Conservation (phyloP, 805 yeast species). For the Nakazawaea ishiwadae region DNA sequence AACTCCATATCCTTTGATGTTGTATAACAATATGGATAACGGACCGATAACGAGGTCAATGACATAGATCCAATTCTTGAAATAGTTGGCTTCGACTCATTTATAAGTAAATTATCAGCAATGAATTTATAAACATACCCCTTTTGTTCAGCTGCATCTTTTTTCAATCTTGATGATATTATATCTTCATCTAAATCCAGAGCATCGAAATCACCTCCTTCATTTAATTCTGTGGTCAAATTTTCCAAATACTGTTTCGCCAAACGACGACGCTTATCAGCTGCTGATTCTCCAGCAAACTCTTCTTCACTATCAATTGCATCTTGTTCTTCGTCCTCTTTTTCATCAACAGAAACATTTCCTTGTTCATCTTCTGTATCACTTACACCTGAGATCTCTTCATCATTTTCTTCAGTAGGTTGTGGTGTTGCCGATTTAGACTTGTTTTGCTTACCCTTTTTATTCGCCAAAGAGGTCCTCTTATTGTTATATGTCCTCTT, state of each 20-base stretch:
- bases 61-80: conserved; percentile 61
- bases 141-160: conserved; percentile 85
- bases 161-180: conserved; percentile 70
- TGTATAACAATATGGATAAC: conserved; percentile 64
- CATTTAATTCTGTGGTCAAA: conserved; percentile 51
- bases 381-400: conserved; percentile 48
- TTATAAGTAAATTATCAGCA: conserved; percentile 43
- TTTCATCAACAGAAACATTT: conserved; percentile 28
- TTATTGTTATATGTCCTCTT: conserved; percentile 29
- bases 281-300: conserved; percentile 71
- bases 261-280: conserved; percentile 89
- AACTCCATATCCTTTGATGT: conserved; percentile 78
- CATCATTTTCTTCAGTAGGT: conserved; percentile 33
- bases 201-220: conserved; percentile 71
- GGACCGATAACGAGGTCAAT: conserved; percentile 51
- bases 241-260: conserved; percentile 90
- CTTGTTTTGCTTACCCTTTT: conserved; percentile 19
- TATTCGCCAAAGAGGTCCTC: conserved; percentile 11
- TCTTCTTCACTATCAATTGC: conserved; percentile 68
- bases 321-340: conserved; percentile 27
- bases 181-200: conserved; percentile 86
- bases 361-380: conserved; percentile 46
- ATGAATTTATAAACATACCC: conserved; percentile 75
- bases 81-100: conserved; percentile 34
- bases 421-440: conserved; percentile 14